Evolutionary conservation across 345 rosid genomes (phyloP).

Genomic region (Acer campestre): DNA sequence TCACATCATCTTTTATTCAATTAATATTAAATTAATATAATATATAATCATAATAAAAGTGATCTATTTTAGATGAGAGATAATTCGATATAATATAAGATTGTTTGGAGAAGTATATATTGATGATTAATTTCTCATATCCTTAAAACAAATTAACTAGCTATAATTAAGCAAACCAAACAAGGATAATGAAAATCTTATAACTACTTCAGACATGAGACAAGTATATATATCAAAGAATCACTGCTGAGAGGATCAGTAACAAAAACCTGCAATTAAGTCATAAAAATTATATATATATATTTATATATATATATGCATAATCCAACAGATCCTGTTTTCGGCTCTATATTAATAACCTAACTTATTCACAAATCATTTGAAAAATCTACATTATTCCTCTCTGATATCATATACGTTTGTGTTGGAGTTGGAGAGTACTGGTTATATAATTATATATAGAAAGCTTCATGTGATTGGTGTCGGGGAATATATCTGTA

Average conservation of each 20-base stretch:
- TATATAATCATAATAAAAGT: too few relatives aligned
- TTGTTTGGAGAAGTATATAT: too few relatives aligned
- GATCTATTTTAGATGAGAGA: too few relatives aligned
- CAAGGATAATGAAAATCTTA: slow-evolving; percentile 3
- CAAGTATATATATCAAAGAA: slow-evolving; percentile 11
- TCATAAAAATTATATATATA: background rate
- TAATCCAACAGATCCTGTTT: too few relatives aligned
- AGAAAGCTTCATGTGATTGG: background rate
- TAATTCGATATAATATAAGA: too few relatives aligned
- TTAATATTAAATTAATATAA: too few relatives aligned
- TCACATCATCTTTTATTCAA: background rate
- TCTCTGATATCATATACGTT: background rate
- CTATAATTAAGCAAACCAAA: background rate
- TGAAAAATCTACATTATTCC: background rate
- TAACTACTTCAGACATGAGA: background rate
- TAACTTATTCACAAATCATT: slow-evolving; percentile 7
- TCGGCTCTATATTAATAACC: background rate
- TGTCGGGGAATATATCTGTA: background rate
- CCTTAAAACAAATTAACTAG: background rate
- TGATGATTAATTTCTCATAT: background rate
- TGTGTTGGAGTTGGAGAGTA: background rate
- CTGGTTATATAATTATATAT: too few relatives aligned
- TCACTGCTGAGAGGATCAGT: background rate
- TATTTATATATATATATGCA: too few relatives aligned
- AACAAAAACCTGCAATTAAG: background rate